Evolutionary conservation across 805 yeast genomes (phyloP).

Genomic region (Myxozyma melibiosi): DNA sequence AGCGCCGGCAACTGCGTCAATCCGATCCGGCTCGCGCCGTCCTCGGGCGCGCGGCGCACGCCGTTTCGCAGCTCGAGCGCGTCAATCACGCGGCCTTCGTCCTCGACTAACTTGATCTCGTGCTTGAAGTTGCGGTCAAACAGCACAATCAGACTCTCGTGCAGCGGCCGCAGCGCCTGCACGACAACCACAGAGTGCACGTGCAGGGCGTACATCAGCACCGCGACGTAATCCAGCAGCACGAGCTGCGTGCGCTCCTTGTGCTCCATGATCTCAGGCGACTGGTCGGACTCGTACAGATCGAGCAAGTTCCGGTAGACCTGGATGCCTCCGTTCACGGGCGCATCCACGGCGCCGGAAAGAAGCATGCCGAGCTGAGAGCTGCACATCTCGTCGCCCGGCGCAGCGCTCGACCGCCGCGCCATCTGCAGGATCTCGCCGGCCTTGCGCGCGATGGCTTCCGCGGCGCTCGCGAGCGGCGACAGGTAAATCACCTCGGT

Average conservation of each 20-base stretch:
- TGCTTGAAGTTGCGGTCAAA: slow-evolving; percentile 66
- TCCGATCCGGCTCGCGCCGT: slow-evolving; percentile 51
- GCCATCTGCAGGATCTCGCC: slow-evolving; percentile 73
- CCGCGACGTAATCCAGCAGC: slow-evolving; percentile 58
- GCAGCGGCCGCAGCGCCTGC: slow-evolving; percentile 58
- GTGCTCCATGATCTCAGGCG: slow-evolving; percentile 4
- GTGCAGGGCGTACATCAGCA: slow-evolving; percentile 64
- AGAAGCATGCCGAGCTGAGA: slow-evolving; percentile 49
- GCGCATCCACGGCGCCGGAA: slow-evolving; percentile 83
- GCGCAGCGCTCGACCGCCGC: slow-evolving; percentile 39
- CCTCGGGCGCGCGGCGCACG: slow-evolving; percentile 30
- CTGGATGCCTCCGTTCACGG: slow-evolving; percentile 90
- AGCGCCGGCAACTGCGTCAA: slow-evolving; percentile 81
- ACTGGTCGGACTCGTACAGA: slow-evolving; percentile 4
- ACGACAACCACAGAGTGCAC: slow-evolving; percentile 71
- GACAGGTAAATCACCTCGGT: slow-evolving; percentile 59
- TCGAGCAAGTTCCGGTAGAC: slow-evolving; percentile 71
- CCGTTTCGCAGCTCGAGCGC: slow-evolving; percentile 7
- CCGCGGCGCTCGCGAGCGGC: slow-evolving; percentile 82
- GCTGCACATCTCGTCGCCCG: slow-evolving; percentile 43
- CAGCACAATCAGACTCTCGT: slow-evolving; percentile 63
- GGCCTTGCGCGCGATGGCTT: slow-evolving; percentile 65
- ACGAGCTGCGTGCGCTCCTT: slow-evolving; percentile 10
- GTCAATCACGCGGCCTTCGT: slow-evolving; percentile 14
- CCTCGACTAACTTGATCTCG: slow-evolving; percentile 51